Conservation (phyloP, 1,284 basidiomycete species). For the Pseudozyma pruni region DNA sequence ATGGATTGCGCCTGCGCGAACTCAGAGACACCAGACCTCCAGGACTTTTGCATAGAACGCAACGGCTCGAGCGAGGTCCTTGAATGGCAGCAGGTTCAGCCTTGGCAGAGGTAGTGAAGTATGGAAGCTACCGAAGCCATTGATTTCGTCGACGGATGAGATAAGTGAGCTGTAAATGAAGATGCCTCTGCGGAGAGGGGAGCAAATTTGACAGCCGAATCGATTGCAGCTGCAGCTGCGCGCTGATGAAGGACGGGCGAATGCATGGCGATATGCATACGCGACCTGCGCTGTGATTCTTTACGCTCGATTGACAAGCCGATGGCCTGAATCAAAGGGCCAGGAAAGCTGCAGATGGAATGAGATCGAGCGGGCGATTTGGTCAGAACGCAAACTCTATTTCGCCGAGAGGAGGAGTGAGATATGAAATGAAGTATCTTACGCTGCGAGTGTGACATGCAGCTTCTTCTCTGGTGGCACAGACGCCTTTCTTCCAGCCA, state of each 20-base stretch:
- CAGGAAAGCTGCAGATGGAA: conserved; percentile 32
- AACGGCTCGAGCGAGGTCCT: conserved; percentile 21
- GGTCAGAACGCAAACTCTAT: background rate
- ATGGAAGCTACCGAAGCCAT: conserved; percentile 12
- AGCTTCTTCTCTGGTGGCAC: conserved; percentile 37
- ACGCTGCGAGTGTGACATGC: conserved; percentile 43
- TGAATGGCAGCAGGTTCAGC: conserved; percentile 37
- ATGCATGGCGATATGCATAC: conserved; percentile 15
- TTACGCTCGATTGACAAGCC: conserved; percentile 26
- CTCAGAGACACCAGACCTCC: conserved; percentile 33
- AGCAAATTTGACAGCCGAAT: conserved; percentile 24
- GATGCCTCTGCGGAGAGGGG: conserved; percentile 8
- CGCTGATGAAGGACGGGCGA: conserved; percentile 9
- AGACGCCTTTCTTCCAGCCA: conserved; percentile 54
- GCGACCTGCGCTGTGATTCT: conserved; percentile 35
- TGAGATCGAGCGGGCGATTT: background rate
- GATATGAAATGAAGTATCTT: conserved; percentile 10
- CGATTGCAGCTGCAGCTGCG: background rate
- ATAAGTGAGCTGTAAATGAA: conserved; percentile 3
- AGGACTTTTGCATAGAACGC: conserved; percentile 39
- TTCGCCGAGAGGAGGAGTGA: too few species aligned
- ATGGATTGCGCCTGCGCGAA: conserved; percentile 23
- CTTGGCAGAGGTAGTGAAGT: conserved; percentile 7
- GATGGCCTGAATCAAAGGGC: conserved; percentile 27
- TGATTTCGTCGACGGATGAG: conserved; percentile 24